phyloP scores from a whole-genome alignment of 257 asterid species.

The Henckelia pumila region DNA sequence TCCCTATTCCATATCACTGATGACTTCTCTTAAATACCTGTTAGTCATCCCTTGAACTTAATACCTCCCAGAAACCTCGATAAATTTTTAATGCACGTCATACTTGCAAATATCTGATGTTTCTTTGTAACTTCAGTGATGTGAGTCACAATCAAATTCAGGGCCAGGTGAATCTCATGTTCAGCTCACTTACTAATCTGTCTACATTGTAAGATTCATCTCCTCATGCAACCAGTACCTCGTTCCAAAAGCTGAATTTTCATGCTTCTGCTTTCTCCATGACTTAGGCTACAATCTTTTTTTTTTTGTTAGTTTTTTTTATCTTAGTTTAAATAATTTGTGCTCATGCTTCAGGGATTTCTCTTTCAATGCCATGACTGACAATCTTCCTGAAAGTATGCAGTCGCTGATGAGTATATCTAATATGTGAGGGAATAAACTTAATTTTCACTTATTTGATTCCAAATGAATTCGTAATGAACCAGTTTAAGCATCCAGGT shows the following conservation, averaged over 20 bases:
- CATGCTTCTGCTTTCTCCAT: neutral
- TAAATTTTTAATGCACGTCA: neutral
- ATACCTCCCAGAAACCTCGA: slow-evolving; percentile 7
- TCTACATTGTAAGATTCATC: slow-evolving; percentile 60
- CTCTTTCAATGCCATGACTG: slow-evolving; percentile 69
- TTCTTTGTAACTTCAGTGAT: slow-evolving; percentile 52
- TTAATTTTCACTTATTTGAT: neutral
- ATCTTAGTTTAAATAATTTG: slow-evolving; percentile 8
- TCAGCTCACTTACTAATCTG: slow-evolving; percentile 58
- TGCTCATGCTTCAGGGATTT: slow-evolving; percentile 66
- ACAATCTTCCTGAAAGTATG: slow-evolving; percentile 78
- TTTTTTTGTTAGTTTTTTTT: slow-evolving; percentile 9
- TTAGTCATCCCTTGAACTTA: slow-evolving; percentile 40
- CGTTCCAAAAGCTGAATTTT: neutral
- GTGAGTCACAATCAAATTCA: slow-evolving; percentile 67
- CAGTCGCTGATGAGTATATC: slow-evolving; percentile 47
- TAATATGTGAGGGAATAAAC: slow-evolving; percentile 55
- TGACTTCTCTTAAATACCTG: slow-evolving; percentile 71
- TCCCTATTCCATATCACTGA: slow-evolving; percentile 71
- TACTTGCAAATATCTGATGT: slow-evolving; percentile 14
- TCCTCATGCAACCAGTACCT: slow-evolving; percentile 20
- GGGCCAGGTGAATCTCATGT: slow-evolving; percentile 55
- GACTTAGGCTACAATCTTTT: slow-evolving; percentile 6
- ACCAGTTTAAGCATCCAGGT: slow-evolving; percentile 50
- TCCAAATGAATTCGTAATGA: slow-evolving; percentile 16